A percentile compares a stretch with the other conserved stretches of the same genome.
Conservation (phyloP, 176 grass and related monocot species). For the Oryza meridionalis region DNA sequence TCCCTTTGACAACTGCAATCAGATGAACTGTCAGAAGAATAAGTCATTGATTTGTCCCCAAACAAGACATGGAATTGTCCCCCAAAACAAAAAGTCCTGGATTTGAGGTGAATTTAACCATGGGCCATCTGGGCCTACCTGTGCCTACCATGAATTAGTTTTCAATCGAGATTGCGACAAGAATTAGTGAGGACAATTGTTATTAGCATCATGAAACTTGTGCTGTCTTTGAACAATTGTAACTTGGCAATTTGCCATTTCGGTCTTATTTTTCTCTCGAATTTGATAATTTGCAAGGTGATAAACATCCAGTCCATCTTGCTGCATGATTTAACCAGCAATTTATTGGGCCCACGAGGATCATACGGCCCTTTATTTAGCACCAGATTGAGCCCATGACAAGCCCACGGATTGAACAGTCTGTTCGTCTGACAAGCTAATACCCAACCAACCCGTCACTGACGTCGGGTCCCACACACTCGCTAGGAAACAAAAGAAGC, state of each 20-base stretch:
- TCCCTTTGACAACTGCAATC: neutral
- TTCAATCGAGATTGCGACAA: neutral
- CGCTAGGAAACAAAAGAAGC: slow-evolving; percentile 4
- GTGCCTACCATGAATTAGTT: neutral
- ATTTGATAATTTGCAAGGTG: neutral
- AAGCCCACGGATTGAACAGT: neutral
- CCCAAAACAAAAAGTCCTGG: neutral
- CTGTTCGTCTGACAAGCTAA: slow-evolving; percentile 26
- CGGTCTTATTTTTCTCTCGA: neutral
- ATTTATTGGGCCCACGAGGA: neutral
- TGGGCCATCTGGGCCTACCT: neutral
- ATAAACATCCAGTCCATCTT: neutral
- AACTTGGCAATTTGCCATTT: neutral
- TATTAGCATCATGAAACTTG: neutral
- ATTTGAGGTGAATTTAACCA: neutral
- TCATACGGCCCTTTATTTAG: neutral
- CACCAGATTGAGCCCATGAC: neutral
- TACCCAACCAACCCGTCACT: neutral
- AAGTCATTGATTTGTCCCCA: neutral
- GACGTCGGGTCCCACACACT: neutral
- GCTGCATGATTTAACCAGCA: neutral
- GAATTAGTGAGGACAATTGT: neutral
- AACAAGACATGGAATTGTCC: neutral
- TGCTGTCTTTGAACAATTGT: neutral
- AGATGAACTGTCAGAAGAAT: slow-evolving; percentile 2